These are phyloP conservation scores for Colletotrichum scovillei DNA, from an alignment of 2,329 filamentous ascomycete genomes.

Conservation along the genomic window DNA sequence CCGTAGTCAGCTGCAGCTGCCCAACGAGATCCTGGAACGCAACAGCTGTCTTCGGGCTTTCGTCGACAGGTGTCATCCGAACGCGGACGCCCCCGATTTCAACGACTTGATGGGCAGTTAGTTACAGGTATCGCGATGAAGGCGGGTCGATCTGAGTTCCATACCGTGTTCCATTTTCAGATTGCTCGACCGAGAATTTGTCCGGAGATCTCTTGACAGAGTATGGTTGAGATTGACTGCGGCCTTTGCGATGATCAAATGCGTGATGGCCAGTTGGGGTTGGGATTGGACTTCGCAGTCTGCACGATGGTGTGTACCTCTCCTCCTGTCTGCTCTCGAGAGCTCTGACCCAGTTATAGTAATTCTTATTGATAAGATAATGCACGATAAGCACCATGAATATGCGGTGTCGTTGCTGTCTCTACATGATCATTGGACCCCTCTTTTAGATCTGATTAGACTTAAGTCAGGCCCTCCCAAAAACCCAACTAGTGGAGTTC, in stretches of 20 bases:
- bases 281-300: neutral
- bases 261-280: neutral
- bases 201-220: neutral
- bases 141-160: neutral
- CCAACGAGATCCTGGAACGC: neutral
- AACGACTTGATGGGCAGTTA: neutral
- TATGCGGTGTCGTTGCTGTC: neutral
- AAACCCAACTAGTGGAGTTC: no score
- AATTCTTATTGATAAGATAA: neutral
- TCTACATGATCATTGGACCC: neutral
- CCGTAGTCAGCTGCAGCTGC: neutral
- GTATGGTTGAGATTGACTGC: neutral
- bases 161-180: neutral
- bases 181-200: neutral
- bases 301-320: neutral
- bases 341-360: neutral
- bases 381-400: neutral
- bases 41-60: neutral
- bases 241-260: neutral
- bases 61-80: neutral
- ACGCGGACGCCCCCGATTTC: slow-evolving; percentile 17
- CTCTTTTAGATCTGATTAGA: neutral
- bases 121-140: neutral
- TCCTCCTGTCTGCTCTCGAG: neutral
- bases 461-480: no score